Conservation (phyloP, 2,329 filamentous ascomycete genomes). For the Paecilomyces formosus region DNA sequence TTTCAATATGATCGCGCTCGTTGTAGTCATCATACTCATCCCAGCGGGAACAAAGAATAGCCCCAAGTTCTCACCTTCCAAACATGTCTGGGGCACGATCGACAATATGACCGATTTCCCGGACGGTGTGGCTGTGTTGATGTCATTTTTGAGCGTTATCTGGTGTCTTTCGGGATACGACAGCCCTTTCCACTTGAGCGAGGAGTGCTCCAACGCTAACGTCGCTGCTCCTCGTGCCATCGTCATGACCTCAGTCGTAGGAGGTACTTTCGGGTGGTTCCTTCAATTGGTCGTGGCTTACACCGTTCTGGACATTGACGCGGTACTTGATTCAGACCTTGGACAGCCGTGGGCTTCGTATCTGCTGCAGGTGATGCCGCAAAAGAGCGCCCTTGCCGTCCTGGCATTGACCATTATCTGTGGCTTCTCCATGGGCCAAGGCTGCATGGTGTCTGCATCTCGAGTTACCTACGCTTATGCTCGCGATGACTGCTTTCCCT, state of each 20-base stretch:
- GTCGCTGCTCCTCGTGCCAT: constrained; percentile 65
- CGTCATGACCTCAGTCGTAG: constrained; percentile 59
- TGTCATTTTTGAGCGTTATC: constrained; percentile 64
- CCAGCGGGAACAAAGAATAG: constrained; percentile 52
- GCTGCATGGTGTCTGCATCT: constrained; percentile 61
- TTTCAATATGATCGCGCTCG: constrained; percentile 61
- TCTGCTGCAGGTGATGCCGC: constrained; percentile 56
- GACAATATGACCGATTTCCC: constrained; percentile 61
- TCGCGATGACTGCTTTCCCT: constrained; percentile 62
- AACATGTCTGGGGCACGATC: constrained; percentile 58
- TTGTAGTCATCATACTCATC: constrained; percentile 62
- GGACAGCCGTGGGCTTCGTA: constrained; percentile 67
- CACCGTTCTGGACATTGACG: constrained; percentile 58
- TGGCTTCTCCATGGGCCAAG: constrained; percentile 65
- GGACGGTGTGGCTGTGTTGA: constrained; percentile 59
- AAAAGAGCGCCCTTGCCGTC: constrained; percentile 54
- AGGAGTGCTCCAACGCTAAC: constrained; percentile 68
- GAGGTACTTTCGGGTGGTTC: constrained; percentile 63
- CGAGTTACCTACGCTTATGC: constrained; percentile 68
- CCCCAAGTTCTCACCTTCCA: constrained; percentile 52
- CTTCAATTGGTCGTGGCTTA: constrained; percentile 68
- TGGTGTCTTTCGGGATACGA: constrained; percentile 65
- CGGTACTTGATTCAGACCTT: constrained; percentile 52
- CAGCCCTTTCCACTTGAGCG: constrained; percentile 63
- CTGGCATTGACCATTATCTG: constrained; percentile 61